Base-by-base conservation (phyloP, 2,329 filamentous ascomycete genomes). In the Byssochlamys sp. region DNA sequence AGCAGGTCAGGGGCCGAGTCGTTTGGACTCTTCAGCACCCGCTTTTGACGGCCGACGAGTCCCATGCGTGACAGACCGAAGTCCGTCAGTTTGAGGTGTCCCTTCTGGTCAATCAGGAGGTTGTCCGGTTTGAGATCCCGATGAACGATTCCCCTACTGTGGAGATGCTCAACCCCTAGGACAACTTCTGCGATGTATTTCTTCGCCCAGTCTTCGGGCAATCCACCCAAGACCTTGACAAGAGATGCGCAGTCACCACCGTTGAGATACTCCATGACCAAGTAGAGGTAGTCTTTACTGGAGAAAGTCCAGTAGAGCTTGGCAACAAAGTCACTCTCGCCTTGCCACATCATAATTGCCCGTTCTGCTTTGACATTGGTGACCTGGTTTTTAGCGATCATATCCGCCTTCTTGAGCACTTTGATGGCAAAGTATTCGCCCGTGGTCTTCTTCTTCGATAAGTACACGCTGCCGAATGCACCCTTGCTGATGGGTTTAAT, bases 291-390 rank as follows among this genome's bases (percentile, higher is more conserved):
- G 69, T 99, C 94, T 70, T 99, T 99, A 80, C 92, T 99, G 3
- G 94, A 96, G 69, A 99, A 99, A 0, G 94, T 99, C 95, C 95
- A 99, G 76, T 97, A 99, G 11, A 99, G 81, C 77, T 99, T 99
- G 27, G 94, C 94, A 58, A 99, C 94, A 71, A 99, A 99, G 59
- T 99, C 94, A 71, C 95, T 99, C 73, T 97, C 91, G 25, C 94
- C 94, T 76, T 99, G 94, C 90, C 94, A 97, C 94, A 99, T 99
- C 94, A 99, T 97, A 70, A 99, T 99, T 25, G 95, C 95, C 63
- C 94, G 84, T 75, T 99, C 94, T 7, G 95, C 94, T 75, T 99
- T 97, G 68, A 99, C 94, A 69, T 99, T 99, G 64, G 94, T 96
- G 65, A 99, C 91, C 71, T 99, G 94, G 71, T 99, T 99, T 75